phyloP scores from a whole-genome alignment of 169 alveolate species.

The Plasmodium knowlesi region DNA sequence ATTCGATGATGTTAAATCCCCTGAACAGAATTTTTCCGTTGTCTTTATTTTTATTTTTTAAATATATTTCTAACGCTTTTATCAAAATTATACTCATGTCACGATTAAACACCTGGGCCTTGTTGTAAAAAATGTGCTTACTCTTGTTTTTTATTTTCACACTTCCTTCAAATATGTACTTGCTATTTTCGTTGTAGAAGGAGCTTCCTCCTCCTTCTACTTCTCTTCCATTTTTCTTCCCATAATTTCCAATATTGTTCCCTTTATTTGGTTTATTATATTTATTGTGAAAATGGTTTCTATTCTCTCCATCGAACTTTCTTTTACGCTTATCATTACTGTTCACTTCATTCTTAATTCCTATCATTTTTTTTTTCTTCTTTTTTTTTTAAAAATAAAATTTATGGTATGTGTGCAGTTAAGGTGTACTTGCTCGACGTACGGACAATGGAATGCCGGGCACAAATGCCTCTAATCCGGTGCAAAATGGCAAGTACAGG shows the following conservation, averaged over 20 bases:
- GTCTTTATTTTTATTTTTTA: conserved; percentile 76
- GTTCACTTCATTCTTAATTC: neutral
- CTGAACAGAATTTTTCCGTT: conserved; percentile 71
- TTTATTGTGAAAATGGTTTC: neutral
- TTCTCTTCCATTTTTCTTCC: neutral
- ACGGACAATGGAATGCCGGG: neutral
- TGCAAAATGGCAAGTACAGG: neutral
- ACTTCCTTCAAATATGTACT: conserved; percentile 83
- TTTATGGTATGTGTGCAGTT: neutral
- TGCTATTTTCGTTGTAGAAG: conserved; percentile 20
- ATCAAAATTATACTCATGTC: conserved; percentile 91
- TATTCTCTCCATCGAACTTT: conserved; percentile 1
- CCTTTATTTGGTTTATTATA: neutral
- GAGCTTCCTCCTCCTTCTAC: neutral
- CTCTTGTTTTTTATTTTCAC: conserved; percentile 81
- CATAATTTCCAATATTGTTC: neutral
- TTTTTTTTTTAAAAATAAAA: neutral
- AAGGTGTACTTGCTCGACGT: neutral
- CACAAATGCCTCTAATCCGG: neutral
- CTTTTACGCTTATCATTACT: conserved; percentile 12
- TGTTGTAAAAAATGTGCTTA: conserved; percentile 88
- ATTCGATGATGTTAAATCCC: conserved; percentile 84
- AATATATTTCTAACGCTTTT: conserved; percentile 83
- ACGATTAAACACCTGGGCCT: conserved; percentile 95
- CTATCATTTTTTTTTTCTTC: conserved; percentile 26